These are phyloP conservation scores for Lizonia empirigonia DNA, from an alignment of 2,329 filamentous ascomycete genomes.

Conservation along the genomic window DNA sequence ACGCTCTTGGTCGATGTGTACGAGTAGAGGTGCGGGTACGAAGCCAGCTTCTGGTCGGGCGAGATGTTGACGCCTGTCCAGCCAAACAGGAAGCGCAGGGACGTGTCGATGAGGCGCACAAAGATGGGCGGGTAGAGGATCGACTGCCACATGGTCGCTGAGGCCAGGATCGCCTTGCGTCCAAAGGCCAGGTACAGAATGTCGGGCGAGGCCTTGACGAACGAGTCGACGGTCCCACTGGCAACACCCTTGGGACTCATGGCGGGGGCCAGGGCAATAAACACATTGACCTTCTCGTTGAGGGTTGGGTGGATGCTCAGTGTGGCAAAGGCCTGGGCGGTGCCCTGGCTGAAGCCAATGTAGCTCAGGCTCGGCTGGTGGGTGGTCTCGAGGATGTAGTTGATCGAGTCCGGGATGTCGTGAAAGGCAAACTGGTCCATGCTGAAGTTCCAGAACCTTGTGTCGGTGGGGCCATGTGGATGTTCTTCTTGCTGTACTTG, in stretches of 20 bases:
- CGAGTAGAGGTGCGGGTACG: conserved; percentile 94
- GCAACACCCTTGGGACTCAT: conserved; percentile 93
- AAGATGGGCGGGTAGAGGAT: conserved; percentile 95
- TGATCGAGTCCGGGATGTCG: conserved; percentile 93
- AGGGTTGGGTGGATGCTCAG: conserved; percentile 89
- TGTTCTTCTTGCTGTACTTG: conserved; percentile 97
- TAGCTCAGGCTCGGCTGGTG: conserved; percentile 86
- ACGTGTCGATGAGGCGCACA: conserved; percentile 81
- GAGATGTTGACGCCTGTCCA: conserved; percentile 88
- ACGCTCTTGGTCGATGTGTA: conserved; percentile 97
- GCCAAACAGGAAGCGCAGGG: conserved; percentile 82
- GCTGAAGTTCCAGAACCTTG: conserved; percentile 93
- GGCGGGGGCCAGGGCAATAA: conserved; percentile 92
- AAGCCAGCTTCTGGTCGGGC: conserved; percentile 86
- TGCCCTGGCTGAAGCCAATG: conserved; percentile 96
- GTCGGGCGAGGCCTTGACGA: conserved; percentile 91
- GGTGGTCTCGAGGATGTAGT: conserved; percentile 86
- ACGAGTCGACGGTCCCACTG: conserved; percentile 87
- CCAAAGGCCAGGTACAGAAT: conserved; percentile 93
- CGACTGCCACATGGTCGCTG: conserved; percentile 95
- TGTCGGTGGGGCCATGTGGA: conserved; percentile 75
- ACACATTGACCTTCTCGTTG: conserved; percentile 92
- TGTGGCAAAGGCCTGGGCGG: conserved; percentile 93
- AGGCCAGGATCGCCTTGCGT: conserved; percentile 85
- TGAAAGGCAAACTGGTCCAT: conserved; percentile 98